Percentiles rank a stretch among this genome's conserved stretches.
Evolutionary conservation across 257 asterid species (phyloP).

Genomic region (Avicennia marina): DNA sequence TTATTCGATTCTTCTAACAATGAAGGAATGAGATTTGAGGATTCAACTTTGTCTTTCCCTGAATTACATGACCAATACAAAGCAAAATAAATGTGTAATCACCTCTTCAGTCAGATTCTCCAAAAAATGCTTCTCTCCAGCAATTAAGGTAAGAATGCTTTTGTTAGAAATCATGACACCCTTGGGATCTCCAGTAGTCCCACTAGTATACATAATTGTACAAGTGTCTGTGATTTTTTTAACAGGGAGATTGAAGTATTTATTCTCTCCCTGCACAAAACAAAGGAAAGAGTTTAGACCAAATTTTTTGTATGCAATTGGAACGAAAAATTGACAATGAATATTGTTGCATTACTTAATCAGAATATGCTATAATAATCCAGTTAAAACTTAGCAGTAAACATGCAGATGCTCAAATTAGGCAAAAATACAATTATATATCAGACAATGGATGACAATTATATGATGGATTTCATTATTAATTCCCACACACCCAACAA

Average conservation of each 20-base stretch:
- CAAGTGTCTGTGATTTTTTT: constrained; percentile 79
- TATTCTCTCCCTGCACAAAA: constrained; percentile 64
- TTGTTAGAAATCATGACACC: constrained; percentile 93
- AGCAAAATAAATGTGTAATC: constrained; percentile 19
- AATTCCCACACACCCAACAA: too few relatives aligned
- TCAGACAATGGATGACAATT: too few relatives aligned
- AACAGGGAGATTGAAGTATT: constrained; percentile 73
- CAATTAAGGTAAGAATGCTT: constrained; percentile 71
- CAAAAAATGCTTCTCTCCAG: constrained; percentile 66
- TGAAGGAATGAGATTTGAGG: too few relatives aligned
- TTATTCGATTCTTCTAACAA: too few relatives aligned
- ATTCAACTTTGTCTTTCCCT: too few relatives aligned
- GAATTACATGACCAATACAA: constrained; percentile 1
- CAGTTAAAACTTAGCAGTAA: too few relatives aligned
- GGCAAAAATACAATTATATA: too few relatives aligned
- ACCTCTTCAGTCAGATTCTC: constrained; percentile 71
- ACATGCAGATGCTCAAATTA: too few relatives aligned
- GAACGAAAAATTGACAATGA: too few relatives aligned
- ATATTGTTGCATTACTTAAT: too few relatives aligned
- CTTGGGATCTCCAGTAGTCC: constrained; percentile 98
- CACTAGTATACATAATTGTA: constrained; percentile 98
- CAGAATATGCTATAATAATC: too few relatives aligned
- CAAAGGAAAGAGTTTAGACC: constrained; percentile 16
- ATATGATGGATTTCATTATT: too few relatives aligned
- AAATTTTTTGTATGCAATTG: not conserved